A percentile compares a stretch with the other conserved stretches of the same genome.
Evolutionary conservation across 805 yeast genomes (phyloP).

Genomic region (Starmerella lactis-condensi): DNA sequence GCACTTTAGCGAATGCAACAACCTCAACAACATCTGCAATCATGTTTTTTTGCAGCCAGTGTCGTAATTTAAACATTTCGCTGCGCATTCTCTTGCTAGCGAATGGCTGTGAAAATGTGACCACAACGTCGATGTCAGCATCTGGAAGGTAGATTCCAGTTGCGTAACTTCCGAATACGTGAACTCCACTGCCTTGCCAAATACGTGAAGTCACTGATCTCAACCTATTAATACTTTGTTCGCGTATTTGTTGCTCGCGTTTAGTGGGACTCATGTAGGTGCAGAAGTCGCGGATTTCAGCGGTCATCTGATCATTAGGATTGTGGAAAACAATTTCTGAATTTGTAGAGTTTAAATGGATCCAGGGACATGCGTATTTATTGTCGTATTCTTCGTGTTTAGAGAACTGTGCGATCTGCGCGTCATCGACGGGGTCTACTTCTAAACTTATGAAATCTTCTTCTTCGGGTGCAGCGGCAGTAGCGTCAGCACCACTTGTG

Average conservation of each 20-base stretch:
- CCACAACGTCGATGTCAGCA: conserved; percentile 87
- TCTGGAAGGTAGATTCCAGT: conserved; percentile 87
- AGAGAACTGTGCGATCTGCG: too few relatives aligned
- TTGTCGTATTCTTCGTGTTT: too few relatives aligned
- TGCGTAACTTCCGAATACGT: conserved; percentile 86
- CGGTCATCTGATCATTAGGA: conserved; percentile 80
- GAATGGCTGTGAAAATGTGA: conserved; percentile 23
- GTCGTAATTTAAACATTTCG: conserved; percentile 53
- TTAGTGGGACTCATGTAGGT: conserved; percentile 70
- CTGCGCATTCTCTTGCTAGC: conserved; percentile 39
- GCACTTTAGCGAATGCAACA: conserved; percentile 78
- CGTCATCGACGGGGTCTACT: too few relatives aligned
- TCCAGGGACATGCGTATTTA: too few relatives aligned
- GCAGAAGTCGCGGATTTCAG: conserved; percentile 70
- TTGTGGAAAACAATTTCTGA: too few relatives aligned
- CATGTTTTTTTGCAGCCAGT: conserved; percentile 40
- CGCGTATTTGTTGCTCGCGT: conserved; percentile 50
- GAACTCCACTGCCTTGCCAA: conserved; percentile 67
- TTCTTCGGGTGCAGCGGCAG: too few relatives aligned
- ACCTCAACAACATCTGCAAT: conserved; percentile 60
- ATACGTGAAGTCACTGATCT: conserved; percentile 33
- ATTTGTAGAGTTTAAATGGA: too few relatives aligned
- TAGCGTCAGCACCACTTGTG: too few relatives aligned
- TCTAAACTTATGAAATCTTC: too few relatives aligned
- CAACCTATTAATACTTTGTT: conserved; percentile 42